Base-by-base conservation (phyloP, 495 filamentous ascomycete genomes). In the Penicillium salamii region DNA sequence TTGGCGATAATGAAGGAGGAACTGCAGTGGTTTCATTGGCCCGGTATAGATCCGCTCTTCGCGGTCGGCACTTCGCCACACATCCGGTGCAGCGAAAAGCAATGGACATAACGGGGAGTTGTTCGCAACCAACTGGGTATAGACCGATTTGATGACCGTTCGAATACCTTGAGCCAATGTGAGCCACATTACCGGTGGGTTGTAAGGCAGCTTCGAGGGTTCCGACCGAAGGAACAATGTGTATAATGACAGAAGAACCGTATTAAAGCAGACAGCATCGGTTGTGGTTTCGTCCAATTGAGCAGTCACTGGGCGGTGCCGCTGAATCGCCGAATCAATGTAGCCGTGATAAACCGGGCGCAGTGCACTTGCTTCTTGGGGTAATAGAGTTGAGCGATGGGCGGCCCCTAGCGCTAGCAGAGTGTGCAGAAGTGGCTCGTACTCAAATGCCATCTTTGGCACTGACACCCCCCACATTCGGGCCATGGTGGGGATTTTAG, bases 381-480 rank as follows among this genome's bases (percentile, higher is more conserved):
- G 58, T 5, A 49, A n/a, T 18, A 61, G 37, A n/a, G 37, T 55
- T 5, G 51, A 41, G 7, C 58, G 56, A 19, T 63, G 55, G 4
- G 53, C 56, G 13, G 56, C 59, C 0, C 53, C 44, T n/a, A 59
- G 12, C 4, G 56, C 59, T 21, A 59, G 53, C 26, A 63, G 33
- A n/a, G 57, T 60, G 44, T 62, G 57, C 15, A 59, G 50, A 36
- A 63, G 59, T 24, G 56, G 56, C 37, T 59, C 47, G 24, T 59
- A 57, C 18, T 63, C 59, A 29, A 63, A 59, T 7, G 59, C 53
- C 59, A 63, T 51, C 13, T 57, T 34, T 9, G 59, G 59, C 3
- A 59, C 57, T 17, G 50, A 40, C 7, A 58, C 20, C 34, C 36
- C 50, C 58, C 58, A 61, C 53, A 56, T 60, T 8, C 52, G 35